Evolutionary conservation across 2,329 filamentous ascomycete species (phyloP), one percentile per base, ranked within the genome.

Genomic region (Neoscytalidium dimidiatum): DNA sequence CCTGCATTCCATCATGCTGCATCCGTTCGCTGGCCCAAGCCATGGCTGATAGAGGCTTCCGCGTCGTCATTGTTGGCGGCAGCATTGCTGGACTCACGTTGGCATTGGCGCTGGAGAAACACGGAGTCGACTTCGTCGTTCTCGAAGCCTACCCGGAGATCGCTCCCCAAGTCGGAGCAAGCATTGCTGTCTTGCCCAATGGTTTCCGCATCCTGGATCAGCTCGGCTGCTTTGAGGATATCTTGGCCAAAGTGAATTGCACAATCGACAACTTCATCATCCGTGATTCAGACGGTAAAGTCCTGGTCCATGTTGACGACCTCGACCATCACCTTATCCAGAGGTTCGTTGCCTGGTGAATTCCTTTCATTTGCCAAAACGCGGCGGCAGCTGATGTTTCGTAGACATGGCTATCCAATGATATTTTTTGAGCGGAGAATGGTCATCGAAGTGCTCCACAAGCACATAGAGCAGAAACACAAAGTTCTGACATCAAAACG

Each of bases 151-250:
- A 68, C 17, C 44, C 60, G 0, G 56, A 69, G 2, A 66, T 72
- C 13, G 68, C 69, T 5, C 68, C 71, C 11, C 61, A 67, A 14
- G 66, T 67, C 2, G 71, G 71, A 1, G 71, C 71, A 1, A 65
- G 62, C 35, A 68, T 73, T 19, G 68, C 61, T 4, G 21, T 73
- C 3, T 31, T 64, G 6, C 66, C 71, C 2, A 66, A 67, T 26
- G 67, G 67, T 13, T 63, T 57, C 14, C 69, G 70, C 17, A 65
- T 73, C 26, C 66, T 74, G 19, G 72, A 73, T 41, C 71, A 73
- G 13, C 69, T 72, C 14, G 72, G 70, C 4, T 68, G 60, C 57
- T 61, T 23, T 29, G 57, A 61, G 57, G 43, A 61, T 9, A 23
- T 61, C 17, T 9, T 61, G 4, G 17, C 29, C 19, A 35, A 13